Evolutionary conservation across 176 grass and related monocot species (phyloP), one percentile per base, ranked within the genome.

Genomic region (Stipa capillata): DNA sequence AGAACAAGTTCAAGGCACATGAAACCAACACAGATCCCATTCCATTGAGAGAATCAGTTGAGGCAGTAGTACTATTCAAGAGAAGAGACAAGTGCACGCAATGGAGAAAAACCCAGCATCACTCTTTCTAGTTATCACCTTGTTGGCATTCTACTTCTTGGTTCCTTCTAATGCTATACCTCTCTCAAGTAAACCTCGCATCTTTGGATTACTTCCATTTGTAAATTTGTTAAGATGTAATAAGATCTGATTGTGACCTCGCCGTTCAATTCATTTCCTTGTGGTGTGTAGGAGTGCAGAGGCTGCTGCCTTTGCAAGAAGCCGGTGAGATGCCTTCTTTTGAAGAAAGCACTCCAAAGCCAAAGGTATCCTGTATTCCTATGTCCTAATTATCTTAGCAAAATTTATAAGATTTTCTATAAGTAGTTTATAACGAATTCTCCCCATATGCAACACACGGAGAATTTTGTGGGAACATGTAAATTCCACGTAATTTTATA

Each of bases 151-250:
- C 60, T 81, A 50, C 43, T 9, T 83, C 40, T 39, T 88, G 44
- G 42, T 83, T 35, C 58, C 69, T 18, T 91, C 85, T 54, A 80
- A 60, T 76, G 88, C 91, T 36, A 59, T 90, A 64, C 82, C 91
- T 69, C 63, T 80, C 20, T 85, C 91, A 86, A 88, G 91, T 94
- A 79, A 88, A 72, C 41, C 45, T 65, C 41, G 51, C 50, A 14
- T 64, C 40, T n/a, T n/a, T n/a, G n/a, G n/a, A n/a, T n/a, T n/a
- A n/a, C n/a, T n/a, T n/a, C n/a, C n/a, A n/a, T n/a, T n/a, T n/a
- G n/a, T n/a, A n/a, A n/a, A n/a, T 4, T 50, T 60, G 20, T 78
- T 17, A 12, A 7, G 16, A 47, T 49, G 17, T 42, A 54, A 7
- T 15, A 4, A 59, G 75, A 45, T 29, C 28, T 47, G 40, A 27